Percentiles rank a stretch among this genome's conserved stretches.
These are phyloP conservation scores for Verticillium zaregamsianum DNA, from an alignment of 2,329 filamentous ascomycete genomes.

Conservation along the genomic window DNA sequence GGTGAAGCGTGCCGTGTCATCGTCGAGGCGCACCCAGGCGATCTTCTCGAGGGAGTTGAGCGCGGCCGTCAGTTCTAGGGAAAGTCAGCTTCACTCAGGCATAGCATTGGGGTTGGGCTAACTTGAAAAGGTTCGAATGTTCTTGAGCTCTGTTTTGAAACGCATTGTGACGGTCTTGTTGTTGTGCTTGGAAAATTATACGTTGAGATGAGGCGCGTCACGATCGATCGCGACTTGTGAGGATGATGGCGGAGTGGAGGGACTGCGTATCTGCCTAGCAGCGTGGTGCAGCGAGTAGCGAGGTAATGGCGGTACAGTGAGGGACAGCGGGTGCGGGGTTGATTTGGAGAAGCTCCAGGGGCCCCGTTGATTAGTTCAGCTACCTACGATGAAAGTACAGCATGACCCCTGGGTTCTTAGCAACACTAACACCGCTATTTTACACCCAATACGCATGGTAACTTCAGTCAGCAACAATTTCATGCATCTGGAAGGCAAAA, in stretches of 20 bases:
- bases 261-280: too few relatives aligned
- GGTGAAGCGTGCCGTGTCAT: constrained; percentile 86
- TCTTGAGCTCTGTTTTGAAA: constrained; percentile 62
- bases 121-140: constrained; percentile 65
- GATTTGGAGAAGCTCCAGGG: too few relatives aligned
- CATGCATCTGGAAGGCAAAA: too few relatives aligned
- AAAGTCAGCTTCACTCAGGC: neutral
- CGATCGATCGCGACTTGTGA: neutral
- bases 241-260: neutral
- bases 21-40: constrained; percentile 84
- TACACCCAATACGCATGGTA: too few relatives aligned
- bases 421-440: too few relatives aligned
- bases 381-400: too few relatives aligned
- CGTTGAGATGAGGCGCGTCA: neutral
- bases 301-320: neutral
- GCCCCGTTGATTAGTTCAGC: too few relatives aligned
- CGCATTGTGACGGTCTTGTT: constrained; percentile 43
- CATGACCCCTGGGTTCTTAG: too few relatives aligned
- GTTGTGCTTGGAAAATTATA: neutral
- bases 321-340: too few relatives aligned
- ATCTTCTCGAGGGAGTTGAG: constrained; percentile 71
- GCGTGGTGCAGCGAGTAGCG: neutral
- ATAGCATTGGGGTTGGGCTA: neutral
- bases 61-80: constrained; percentile 59
- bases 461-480: too few relatives aligned